These are phyloP conservation scores for Aspergillus proliferans DNA, from an alignment of 2,329 filamentous ascomycete species.

Conservation along the genomic window DNA sequence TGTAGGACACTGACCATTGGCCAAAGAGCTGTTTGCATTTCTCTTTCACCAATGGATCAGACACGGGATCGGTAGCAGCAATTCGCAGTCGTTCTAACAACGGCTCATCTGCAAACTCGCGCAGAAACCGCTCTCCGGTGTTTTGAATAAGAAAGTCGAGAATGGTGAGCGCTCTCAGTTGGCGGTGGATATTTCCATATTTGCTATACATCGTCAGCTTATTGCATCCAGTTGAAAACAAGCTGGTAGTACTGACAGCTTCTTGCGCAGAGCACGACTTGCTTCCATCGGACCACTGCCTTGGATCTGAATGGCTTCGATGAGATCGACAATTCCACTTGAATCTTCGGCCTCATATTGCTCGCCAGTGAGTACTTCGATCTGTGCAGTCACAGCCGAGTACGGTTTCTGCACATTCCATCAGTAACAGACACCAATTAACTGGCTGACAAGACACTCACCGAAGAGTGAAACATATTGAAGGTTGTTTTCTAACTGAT, in stretches of 20 bases:
- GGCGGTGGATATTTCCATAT: constrained; percentile 90
- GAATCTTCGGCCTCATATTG: constrained; percentile 85
- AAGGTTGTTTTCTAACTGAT: not conserved
- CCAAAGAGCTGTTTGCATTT: constrained; percentile 84
- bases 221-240: not conserved
- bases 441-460: constrained; percentile 14
- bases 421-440: constrained; percentile 5
- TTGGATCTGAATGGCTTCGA: constrained; percentile 90
- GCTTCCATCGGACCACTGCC: constrained; percentile 80
- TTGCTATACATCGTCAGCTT: constrained; percentile 50
- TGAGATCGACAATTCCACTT: constrained; percentile 84
- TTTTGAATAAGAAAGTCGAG: constrained; percentile 94
- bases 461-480: constrained; percentile 32
- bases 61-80: constrained; percentile 75
- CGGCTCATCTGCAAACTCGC: constrained; percentile 81
- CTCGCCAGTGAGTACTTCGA: constrained; percentile 86
- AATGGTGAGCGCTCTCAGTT: constrained; percentile 79
- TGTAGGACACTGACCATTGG: constrained; percentile 79
- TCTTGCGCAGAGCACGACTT: constrained; percentile 88
- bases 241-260: constrained; percentile 56
- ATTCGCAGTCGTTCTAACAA: constrained; percentile 85
- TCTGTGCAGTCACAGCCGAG: constrained; percentile 84
- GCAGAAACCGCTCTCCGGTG: constrained; percentile 79
- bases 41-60: constrained; percentile 75
- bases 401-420: constrained; percentile 63